phyloP scores from a whole-genome alignment of 2,329 filamentous ascomycete species.

The Domatiomyces catenatus region DNA sequence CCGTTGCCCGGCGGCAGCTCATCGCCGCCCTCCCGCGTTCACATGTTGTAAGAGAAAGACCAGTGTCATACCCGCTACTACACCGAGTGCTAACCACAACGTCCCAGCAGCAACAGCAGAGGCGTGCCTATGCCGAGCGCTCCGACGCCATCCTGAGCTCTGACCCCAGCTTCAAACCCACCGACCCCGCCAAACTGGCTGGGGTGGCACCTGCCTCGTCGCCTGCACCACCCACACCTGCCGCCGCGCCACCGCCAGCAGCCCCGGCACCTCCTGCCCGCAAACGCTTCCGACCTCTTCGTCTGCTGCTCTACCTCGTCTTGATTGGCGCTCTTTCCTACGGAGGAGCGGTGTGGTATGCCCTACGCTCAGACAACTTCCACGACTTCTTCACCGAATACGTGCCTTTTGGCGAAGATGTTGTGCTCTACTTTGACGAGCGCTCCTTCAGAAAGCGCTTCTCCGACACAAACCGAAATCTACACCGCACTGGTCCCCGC shows the following conservation, averaged over 20 bases:
- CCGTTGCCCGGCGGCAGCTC: conserved; percentile 12
- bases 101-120: conserved; percentile 7
- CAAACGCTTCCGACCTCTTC: conserved; percentile 56
- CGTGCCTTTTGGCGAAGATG: conserved; percentile 83
- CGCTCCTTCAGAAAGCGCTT: conserved; percentile 82
- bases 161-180: conserved; percentile 11
- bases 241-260: conserved; percentile 18
- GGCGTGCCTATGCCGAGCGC: conserved; percentile 13
- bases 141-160: conserved; percentile 14
- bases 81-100: background rate
- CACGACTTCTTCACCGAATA: conserved; percentile 99
- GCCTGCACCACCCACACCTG: conserved; percentile 20
- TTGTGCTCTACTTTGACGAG: conserved; percentile 90
- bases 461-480: conserved; percentile 42
- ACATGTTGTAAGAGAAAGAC: conserved; percentile 9
- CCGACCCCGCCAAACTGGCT: background rate
- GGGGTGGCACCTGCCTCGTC: conserved; percentile 12
- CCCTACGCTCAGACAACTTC: conserved; percentile 89
- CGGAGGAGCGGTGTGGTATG: conserved; percentile 79
- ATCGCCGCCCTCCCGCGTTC: conserved; percentile 6
- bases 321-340: conserved; percentile 66
- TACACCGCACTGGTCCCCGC: conserved; percentile 33
- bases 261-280: conserved; percentile 30
- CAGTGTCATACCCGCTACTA: background rate
- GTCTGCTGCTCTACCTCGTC: conserved; percentile 60